Conservation (phyloP, 2,329 filamentous ascomycete genomes). For the Trichoderma afroharzianum region DNA sequence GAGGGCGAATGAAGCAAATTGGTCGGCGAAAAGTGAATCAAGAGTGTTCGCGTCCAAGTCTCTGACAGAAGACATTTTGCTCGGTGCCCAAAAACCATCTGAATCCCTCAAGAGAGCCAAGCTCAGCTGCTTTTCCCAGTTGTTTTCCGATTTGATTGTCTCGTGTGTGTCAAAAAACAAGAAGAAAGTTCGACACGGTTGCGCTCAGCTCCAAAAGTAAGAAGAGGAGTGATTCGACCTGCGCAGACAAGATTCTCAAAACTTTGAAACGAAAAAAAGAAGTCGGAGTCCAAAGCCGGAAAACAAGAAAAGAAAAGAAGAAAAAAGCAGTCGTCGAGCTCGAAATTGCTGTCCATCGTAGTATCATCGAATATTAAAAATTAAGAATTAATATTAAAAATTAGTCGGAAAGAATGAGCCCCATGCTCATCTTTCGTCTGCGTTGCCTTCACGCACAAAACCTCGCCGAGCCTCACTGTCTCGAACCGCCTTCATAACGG, state of each 20-base stretch:
- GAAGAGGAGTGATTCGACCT: conserved; percentile 7
- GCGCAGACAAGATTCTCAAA: conserved; percentile 9
- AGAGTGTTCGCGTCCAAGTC: conserved; percentile 1
- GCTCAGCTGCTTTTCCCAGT: conserved; percentile 5
- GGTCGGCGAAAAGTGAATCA: not conserved
- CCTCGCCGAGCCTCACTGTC: conserved; percentile 1
- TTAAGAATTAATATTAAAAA: conserved; percentile 1
- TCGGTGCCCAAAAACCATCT: conserved; percentile 7
- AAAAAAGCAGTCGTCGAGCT: conserved; percentile 12
- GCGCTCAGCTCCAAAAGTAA: conserved; percentile 1
- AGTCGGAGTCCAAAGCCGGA: not conserved
- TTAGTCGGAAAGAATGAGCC: not conserved
- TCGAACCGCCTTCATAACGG: conserved; percentile 16
- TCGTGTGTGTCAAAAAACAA: not conserved
- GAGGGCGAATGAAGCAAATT: not conserved
- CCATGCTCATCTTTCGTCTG: conserved; percentile 12
- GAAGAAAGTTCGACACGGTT: not conserved
- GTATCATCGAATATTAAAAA: conserved; percentile 5
- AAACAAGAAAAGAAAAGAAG: not conserved
- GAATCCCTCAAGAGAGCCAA: conserved; percentile 5
- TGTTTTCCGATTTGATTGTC: not conserved
- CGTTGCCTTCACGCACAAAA: conserved; percentile 3
- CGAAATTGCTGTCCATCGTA: conserved; percentile 10
- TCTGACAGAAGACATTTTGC: conserved; percentile 7
- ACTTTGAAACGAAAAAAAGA: not conserved